phyloP scores from a whole-genome alignment of 306 rosid genomes.

The Lablab purpureus region DNA sequence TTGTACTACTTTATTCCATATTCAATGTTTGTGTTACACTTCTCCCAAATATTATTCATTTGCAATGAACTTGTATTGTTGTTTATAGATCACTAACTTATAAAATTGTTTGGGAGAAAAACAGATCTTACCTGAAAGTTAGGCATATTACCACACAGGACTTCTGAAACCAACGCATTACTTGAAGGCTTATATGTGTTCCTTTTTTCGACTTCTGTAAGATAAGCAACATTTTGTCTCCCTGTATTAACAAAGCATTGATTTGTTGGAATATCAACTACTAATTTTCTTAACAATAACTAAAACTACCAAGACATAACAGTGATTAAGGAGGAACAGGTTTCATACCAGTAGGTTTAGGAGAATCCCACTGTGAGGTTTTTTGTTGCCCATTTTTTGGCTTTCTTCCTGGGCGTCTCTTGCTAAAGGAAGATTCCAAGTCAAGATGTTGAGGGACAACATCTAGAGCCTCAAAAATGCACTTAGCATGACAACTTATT shows the following conservation, averaged over 20 bases:
- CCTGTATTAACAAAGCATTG: conserved; percentile 28
- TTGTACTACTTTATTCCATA: not conserved
- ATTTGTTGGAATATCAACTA: not conserved
- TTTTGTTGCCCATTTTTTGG: not conserved
- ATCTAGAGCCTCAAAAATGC: not conserved
- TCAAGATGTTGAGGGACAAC: not conserved
- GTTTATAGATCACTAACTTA: not conserved
- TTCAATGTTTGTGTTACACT: not conserved
- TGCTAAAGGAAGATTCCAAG: not conserved
- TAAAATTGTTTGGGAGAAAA: not conserved
- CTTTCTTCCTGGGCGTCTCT: conserved; percentile 2
- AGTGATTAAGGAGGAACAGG: not conserved
- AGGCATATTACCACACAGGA: not conserved
- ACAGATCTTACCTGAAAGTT: conserved; percentile 39
- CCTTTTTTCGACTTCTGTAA: conserved; percentile 19
- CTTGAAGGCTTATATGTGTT: not conserved
- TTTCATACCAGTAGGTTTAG: conserved; percentile 36
- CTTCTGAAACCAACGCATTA: not conserved
- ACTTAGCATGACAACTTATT: not conserved
- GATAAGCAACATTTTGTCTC: not conserved
- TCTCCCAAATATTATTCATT: not conserved
- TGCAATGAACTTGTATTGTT: not conserved
- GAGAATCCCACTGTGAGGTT: not conserved
- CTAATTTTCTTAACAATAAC: not conserved
- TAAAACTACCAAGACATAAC: not conserved